Base-by-base conservation (phyloP, 2,329 filamentous ascomycete species). In the Cryphonectria parasitica region DNA sequence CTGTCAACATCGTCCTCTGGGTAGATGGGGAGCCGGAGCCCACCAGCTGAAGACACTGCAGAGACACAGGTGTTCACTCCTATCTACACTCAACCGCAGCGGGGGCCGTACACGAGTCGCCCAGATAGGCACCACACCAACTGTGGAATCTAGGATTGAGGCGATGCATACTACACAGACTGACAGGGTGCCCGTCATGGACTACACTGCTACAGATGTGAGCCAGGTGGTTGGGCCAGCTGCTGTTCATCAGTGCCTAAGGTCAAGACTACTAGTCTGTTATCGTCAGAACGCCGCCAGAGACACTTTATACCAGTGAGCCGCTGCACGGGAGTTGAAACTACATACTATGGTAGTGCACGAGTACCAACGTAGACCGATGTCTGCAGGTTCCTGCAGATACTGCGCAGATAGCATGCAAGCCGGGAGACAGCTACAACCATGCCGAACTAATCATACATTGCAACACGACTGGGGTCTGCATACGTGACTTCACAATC, bases 1-100 rank as follows among this genome's bases (percentile, higher is more conserved):
- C 82, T 4, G 22, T 39, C 10, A 85, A 86, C 73, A 82, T 85
- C 65, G 83, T 86, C 0, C 76, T 85, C 10, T 86, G 83, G 84
- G 79, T 83, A 0, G 83, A 85, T 72, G 80, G 80, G 7, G 74
- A 71, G 34, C 66, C 69, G 13, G 69, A 71, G 19, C 2, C 34
- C 17, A 31, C 11, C 43, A 39, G 36, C 31, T 64, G 39, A 71
- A 17, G 2, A 43, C 22, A 25, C 4, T 19, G 39, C 61, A 11
- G 8, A 7, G 43, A 22, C 34, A 22, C 34, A n/a, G 6, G 39
- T 22, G 3, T 61, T 34, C 25, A 11, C 28, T 31, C n/a, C 25
- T 11, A 34, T 58, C 28, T 58, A 6, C 54, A 58, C 54, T 3
- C 54, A 13, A 56, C 15, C 15, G 7, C 8, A 5, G 25, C 54